Percentiles rank a stretch among this genome's conserved stretches.
These are phyloP conservation scores for Polyporus arcularius DNA, from an alignment of 768 basidiomycete species.

Conservation along the genomic window DNA sequence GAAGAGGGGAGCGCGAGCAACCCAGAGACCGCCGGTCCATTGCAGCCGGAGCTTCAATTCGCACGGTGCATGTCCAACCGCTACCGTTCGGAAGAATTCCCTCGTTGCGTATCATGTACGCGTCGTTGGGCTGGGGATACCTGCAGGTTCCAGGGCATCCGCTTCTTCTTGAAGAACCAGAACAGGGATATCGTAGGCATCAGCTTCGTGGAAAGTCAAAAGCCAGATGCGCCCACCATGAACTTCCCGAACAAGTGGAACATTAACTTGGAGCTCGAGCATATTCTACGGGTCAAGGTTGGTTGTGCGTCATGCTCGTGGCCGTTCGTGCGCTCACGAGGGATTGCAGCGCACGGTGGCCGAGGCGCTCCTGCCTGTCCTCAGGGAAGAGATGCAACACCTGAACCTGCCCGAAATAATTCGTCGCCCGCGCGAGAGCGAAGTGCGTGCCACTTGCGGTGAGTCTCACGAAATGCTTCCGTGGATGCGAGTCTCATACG, in stretches of 20 bases:
- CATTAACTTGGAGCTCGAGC: constrained; percentile 46
- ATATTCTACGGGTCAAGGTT: constrained; percentile 66
- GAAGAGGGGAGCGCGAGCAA: constrained; percentile 30
- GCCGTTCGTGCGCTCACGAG: neutral
- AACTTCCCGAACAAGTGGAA: constrained; percentile 72
- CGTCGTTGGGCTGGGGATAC: constrained; percentile 88
- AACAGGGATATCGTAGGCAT: constrained; percentile 62
- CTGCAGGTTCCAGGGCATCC: constrained; percentile 84
- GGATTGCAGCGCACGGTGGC: constrained; percentile 62
- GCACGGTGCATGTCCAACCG: constrained; percentile 85
- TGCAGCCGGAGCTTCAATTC: constrained; percentile 71
- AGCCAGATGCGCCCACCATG: constrained; percentile 59
- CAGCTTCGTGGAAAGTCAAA: constrained; percentile 67
- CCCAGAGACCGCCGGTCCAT: constrained; percentile 32
- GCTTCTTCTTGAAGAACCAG: constrained; percentile 69
- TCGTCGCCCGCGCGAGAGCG: constrained; percentile 73
- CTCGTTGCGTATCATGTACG: constrained; percentile 81
- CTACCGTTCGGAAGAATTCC: constrained; percentile 71
- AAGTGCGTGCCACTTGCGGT: constrained; percentile 87
- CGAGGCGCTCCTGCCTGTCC: constrained; percentile 62
- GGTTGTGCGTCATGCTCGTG: constrained; percentile 2
- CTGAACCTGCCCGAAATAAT: constrained; percentile 58
- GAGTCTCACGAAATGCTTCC: constrained; percentile 28
- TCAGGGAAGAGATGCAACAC: constrained; percentile 66
- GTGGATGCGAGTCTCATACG: neutral